Evolutionary conservation across 2,329 filamentous ascomycete genomes (phyloP).

Genomic region (Colletotrichum graminicola): DNA sequence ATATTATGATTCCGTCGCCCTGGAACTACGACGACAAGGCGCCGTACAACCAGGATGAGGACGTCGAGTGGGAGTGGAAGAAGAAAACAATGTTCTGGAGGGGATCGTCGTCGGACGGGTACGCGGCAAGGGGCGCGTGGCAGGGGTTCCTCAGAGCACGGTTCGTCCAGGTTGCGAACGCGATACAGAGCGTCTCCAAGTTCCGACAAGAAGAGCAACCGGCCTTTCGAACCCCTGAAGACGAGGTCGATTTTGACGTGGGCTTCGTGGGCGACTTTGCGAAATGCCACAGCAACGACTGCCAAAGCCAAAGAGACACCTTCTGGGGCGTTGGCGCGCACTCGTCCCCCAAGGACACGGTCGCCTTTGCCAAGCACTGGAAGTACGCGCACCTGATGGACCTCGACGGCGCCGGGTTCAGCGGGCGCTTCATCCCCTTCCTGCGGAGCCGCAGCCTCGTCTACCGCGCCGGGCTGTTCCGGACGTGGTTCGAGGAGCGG

Average conservation of each 20-base stretch:
- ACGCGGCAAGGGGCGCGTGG: conserved; percentile 65
- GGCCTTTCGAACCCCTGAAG: conserved; percentile 1
- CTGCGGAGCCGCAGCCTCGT: conserved; percentile 64
- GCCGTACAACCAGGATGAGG: conserved; percentile 54
- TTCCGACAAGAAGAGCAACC: conserved; percentile 27
- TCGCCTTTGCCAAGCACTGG: conserved; percentile 54
- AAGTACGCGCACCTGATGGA: conserved; percentile 68
- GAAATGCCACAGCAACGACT: conserved; percentile 52
- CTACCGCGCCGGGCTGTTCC: conserved; percentile 71
- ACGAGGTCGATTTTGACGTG: conserved; percentile 47
- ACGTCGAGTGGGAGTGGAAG: conserved; percentile 62
- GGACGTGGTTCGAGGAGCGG: conserved; percentile 74
- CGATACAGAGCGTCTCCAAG: conserved; percentile 31
- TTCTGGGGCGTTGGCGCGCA: conserved; percentile 49
- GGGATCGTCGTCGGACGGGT: conserved; percentile 64
- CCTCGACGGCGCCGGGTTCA: conserved; percentile 68
- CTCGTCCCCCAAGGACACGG: conserved; percentile 41
- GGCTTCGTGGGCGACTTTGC: conserved; percentile 55
- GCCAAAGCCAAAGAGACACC: conserved; percentile 47
- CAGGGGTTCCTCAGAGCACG: conserved; percentile 70
- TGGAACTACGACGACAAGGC: conserved; percentile 54
- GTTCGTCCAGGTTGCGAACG: conserved; percentile 66
- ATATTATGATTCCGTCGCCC: conserved; percentile 58
- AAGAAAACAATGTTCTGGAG: conserved; percentile 66
- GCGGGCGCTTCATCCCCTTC: conserved; percentile 64